These are phyloP conservation scores for Pseudogymnoascus sp. DNA, from an alignment of 2,329 filamentous ascomycete genomes.

Conservation along the genomic window DNA sequence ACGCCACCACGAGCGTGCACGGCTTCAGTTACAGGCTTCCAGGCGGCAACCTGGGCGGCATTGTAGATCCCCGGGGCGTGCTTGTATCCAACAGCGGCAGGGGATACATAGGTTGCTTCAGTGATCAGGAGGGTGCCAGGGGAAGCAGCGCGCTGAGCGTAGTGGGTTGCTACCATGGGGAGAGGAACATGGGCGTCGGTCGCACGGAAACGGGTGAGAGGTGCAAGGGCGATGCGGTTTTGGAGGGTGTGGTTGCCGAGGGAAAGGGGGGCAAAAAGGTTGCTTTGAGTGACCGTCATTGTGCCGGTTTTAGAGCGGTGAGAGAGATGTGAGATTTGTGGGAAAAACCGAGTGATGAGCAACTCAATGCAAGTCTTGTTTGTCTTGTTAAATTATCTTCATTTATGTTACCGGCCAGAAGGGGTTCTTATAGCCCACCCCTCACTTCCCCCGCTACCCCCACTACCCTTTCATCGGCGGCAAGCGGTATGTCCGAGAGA, in stretches of 20 bases:
- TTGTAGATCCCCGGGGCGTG: slow-evolving; percentile 51
- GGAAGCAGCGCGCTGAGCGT: slow-evolving; percentile 41
- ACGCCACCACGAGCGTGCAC: slow-evolving; percentile 52
- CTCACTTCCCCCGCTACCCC: not conserved
- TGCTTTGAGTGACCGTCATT: slow-evolving; percentile 4
- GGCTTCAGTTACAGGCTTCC: slow-evolving; percentile 50
- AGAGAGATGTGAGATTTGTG: not conserved
- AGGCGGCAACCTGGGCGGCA: slow-evolving; percentile 44
- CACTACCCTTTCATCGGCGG: not conserved
- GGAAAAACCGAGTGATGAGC: not conserved
- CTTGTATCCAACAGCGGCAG: slow-evolving; percentile 39
- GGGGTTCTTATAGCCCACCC: not conserved
- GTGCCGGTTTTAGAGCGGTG: not conserved
- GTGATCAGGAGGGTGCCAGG: slow-evolving; percentile 48
- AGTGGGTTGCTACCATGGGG: slow-evolving; percentile 40
- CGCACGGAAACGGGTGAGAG: slow-evolving; percentile 46
- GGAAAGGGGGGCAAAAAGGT: slow-evolving; percentile 36
- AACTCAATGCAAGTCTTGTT: not conserved
- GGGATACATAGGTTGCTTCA: slow-evolving; percentile 45
- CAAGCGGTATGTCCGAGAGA: not conserved
- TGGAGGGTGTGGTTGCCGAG: slow-evolving; percentile 34
- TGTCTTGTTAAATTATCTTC: not conserved
- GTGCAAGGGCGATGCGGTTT: slow-evolving; percentile 46
- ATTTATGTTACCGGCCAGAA: not conserved
- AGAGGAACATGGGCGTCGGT: slow-evolving; percentile 38